A percentile compares a stretch with the other conserved stretches of the same genome.
Conservation (phyloP, 192 early-diverging fungal species). For the Dimargaris cristalligena region DNA sequence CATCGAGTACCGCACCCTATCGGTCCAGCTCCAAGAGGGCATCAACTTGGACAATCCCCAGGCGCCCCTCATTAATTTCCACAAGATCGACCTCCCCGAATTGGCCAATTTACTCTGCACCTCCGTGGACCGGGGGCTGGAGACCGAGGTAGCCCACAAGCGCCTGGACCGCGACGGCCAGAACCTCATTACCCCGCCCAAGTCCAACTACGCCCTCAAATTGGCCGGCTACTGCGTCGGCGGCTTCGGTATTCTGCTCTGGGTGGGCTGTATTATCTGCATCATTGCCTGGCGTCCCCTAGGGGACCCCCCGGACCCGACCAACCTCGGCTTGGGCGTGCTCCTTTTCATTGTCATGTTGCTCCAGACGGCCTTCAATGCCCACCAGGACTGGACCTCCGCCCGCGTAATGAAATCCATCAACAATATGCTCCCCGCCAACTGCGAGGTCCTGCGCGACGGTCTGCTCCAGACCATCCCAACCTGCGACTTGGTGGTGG, state of each 20-base stretch:
- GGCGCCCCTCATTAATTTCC: background rate
- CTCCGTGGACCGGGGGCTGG: background rate
- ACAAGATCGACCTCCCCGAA: background rate
- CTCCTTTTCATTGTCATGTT: slow-evolving; percentile 44
- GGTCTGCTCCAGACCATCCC: slow-evolving; percentile 31
- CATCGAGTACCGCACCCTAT: slow-evolving; percentile 11
- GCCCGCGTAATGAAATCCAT: slow-evolving; percentile 51
- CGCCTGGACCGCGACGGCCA: slow-evolving; percentile 4
- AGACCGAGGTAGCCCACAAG: background rate
- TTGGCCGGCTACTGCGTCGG: slow-evolving; percentile 38
- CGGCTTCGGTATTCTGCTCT: slow-evolving; percentile 52
- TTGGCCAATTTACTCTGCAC: background rate
- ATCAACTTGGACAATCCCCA: background rate
- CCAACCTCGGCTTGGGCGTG: slow-evolving; percentile 39
- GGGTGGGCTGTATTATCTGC: slow-evolving; percentile 47
- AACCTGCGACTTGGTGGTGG: slow-evolving; percentile 42
- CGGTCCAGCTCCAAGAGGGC: slow-evolving; percentile 9
- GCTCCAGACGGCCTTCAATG: slow-evolving; percentile 49
- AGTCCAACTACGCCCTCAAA: slow-evolving; percentile 23
- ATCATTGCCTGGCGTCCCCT: slow-evolving; percentile 47
- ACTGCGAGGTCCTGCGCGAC: slow-evolving; percentile 49
- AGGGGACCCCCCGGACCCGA: slow-evolving; percentile 31
- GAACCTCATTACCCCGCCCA: slow-evolving; percentile 11
- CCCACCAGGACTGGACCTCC: slow-evolving; percentile 53
- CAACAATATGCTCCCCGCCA: slow-evolving; percentile 45